Evolutionary conservation across 139 green algal genomes (phyloP).

Genomic region (Picochlorum sp.): DNA sequence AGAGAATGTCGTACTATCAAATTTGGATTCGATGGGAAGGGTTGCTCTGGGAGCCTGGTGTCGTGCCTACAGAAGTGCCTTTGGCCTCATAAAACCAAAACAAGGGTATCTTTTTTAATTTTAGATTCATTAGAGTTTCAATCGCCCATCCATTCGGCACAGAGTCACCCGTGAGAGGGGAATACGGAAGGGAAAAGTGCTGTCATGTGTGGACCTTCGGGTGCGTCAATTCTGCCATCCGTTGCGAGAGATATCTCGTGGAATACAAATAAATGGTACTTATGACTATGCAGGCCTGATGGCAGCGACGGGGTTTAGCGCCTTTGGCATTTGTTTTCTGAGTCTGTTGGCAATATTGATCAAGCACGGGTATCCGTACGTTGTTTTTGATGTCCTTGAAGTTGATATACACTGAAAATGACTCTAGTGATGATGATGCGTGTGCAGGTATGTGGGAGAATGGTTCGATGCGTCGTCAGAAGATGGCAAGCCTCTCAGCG

Average conservation of each 20-base stretch:
- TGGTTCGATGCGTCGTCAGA: conserved; percentile 29
- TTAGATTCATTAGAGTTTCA: too few relatives aligned
- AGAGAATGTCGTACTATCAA: too few relatives aligned
- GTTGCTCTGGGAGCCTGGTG: too few relatives aligned
- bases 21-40: too few relatives aligned
- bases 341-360: conserved; percentile 28
- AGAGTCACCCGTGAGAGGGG: conserved; percentile 8
- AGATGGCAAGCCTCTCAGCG: conserved; percentile 15
- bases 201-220: neutral
- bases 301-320: conserved; percentile 20
- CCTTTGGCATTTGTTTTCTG: conserved; percentile 28
- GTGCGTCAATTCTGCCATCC: neutral
- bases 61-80: too few relatives aligned
- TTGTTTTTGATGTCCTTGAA: conserved; percentile 2
- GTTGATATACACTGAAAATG: neutral
- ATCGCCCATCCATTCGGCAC: too few relatives aligned
- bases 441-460: conserved; percentile 26
- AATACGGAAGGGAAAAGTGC: conserved; percentile 5
- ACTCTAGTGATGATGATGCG: neutral
- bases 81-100: too few relatives aligned
- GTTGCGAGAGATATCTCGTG: too few relatives aligned
- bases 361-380: conserved; percentile 26
- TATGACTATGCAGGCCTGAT: neutral
- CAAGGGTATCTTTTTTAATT: too few relatives aligned
- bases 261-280: too few relatives aligned